phyloP scores from a whole-genome alignment of 2,329 filamentous ascomycete species.

The Diaporthe capsici region DNA sequence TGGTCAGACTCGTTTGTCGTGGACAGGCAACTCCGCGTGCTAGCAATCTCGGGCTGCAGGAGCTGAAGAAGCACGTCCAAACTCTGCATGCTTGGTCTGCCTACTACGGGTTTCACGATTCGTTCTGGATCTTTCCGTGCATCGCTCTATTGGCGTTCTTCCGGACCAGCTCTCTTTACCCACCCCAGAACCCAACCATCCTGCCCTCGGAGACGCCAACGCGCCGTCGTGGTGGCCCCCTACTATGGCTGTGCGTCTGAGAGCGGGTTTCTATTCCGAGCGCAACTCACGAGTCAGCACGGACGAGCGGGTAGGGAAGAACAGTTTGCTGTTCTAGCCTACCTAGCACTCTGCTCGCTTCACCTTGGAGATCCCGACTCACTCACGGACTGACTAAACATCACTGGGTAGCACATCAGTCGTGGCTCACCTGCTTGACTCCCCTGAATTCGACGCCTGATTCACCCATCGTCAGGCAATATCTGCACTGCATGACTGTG shows the following conservation, averaged over 20 bases:
- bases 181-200: not conserved
- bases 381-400: not conserved
- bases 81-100: conserved; percentile 15
- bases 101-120: conserved; percentile 26
- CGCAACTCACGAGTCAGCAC: conserved; percentile 6
- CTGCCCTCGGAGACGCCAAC: conserved; percentile 14
- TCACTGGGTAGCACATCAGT: not conserved
- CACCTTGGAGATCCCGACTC: not conserved
- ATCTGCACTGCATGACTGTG: not conserved
- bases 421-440: conserved; percentile 14
- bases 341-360: not conserved
- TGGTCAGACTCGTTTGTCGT: not conserved
- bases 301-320: not conserved
- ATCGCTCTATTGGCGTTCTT: conserved; percentile 15
- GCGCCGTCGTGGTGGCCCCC: conserved; percentile 11
- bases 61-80: conserved; percentile 22
- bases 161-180: not conserved
- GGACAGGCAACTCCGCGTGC: conserved; percentile 2
- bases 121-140: conserved; percentile 32
- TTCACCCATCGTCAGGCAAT: not conserved
- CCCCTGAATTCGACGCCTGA: not conserved
- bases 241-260: conserved; percentile 16
- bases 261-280: conserved; percentile 27
- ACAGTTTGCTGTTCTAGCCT: not conserved
- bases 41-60: conserved; percentile 13